Percentiles rank a stretch among this genome's conserved stretches.
phyloP scores from a whole-genome alignment of 345 rosid genomes.

The Camelina laxa region DNA sequence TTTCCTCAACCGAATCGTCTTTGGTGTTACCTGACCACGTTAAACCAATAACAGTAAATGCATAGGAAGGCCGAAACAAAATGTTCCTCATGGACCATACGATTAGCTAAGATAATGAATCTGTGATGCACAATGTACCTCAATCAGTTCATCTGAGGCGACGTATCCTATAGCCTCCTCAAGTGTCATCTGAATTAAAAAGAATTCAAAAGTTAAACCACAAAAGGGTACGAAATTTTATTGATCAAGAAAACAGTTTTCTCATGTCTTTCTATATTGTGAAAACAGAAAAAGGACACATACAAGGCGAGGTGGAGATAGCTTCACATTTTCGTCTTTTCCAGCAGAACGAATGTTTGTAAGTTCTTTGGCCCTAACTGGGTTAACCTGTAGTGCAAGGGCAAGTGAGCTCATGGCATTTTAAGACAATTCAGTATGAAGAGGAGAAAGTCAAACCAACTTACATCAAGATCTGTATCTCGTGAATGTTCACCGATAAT shows the following conservation, averaged over 20 bases:
- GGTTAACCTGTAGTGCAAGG: slow-evolving; percentile 67
- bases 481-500: slow-evolving; percentile 97
- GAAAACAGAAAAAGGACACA: slow-evolving; percentile 34
- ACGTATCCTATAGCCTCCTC: slow-evolving; percentile 99
- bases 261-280: neutral
- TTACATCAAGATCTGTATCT: slow-evolving; percentile 96
- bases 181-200: slow-evolving; percentile 75
- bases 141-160: slow-evolving; percentile 95
- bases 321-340: slow-evolving; percentile 90
- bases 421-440: slow-evolving; percentile 1
- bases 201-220: slow-evolving; percentile 14
- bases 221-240: neutral
- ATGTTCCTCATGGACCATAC: neutral
- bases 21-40: slow-evolving; percentile 82
- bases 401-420: slow-evolving; percentile 36
- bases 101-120: neutral
- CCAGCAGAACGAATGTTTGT: slow-evolving; percentile 76
- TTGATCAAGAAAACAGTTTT: slow-evolving; percentile 11
- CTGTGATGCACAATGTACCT: slow-evolving; percentile 52
- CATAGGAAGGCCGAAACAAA: slow-evolving; percentile 9
- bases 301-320: slow-evolving; percentile 93
- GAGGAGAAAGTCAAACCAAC: slow-evolving; percentile 33
- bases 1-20: slow-evolving; percentile 83
- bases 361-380: slow-evolving; percentile 85
- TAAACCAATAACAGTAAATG: neutral